A percentile compares a stretch with the other conserved stretches of the same genome.
Evolutionary conservation across 2,329 filamentous ascomycete genomes (phyloP).

Genomic region (Penicillium concentricum): DNA sequence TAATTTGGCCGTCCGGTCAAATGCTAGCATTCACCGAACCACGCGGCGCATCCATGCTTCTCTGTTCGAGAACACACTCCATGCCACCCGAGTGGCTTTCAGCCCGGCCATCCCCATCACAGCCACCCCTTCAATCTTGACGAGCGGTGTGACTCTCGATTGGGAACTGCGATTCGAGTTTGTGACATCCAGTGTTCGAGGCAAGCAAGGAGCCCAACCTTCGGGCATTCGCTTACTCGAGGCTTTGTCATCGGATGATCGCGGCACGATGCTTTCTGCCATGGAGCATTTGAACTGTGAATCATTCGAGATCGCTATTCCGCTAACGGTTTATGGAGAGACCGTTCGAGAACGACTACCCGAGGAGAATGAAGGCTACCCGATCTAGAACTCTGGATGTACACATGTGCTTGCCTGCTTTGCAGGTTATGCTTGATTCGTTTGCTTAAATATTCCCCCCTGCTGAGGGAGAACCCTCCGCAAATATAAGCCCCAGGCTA

Average conservation of each 20-base stretch:
- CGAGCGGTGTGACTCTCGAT: slow-evolving; percentile 78
- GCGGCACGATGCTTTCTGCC: slow-evolving; percentile 73
- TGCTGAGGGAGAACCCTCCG: not conserved
- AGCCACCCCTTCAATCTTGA: slow-evolving; percentile 89
- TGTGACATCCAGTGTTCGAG: slow-evolving; percentile 65
- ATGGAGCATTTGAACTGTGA: slow-evolving; percentile 77
- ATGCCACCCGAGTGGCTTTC: slow-evolving; percentile 75
- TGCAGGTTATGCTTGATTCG: slow-evolving; percentile 4
- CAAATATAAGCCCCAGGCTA: not conserved
- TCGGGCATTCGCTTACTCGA: slow-evolving; percentile 64
- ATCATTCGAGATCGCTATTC: slow-evolving; percentile 86
- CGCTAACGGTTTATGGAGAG: slow-evolving; percentile 73
- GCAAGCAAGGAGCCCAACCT: slow-evolving; percentile 38
- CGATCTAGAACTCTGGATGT: slow-evolving; percentile 31
- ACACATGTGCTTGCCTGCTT: slow-evolving; percentile 1
- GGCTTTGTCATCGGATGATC: slow-evolving; percentile 73
- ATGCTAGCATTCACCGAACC: slow-evolving; percentile 80
- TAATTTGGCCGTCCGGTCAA: slow-evolving; percentile 76
- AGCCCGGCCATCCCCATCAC: slow-evolving; percentile 76
- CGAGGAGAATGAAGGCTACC: slow-evolving; percentile 42
- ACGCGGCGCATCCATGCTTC: slow-evolving; percentile 79
- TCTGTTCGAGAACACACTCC: slow-evolving; percentile 79
- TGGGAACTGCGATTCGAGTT: slow-evolving; percentile 94
- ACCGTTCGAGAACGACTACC: slow-evolving; percentile 45
- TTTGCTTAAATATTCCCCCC: slow-evolving; percentile 19